Base-by-base conservation (phyloP, 176 grass and related monocot species). In the Oryza officinalis region DNA sequence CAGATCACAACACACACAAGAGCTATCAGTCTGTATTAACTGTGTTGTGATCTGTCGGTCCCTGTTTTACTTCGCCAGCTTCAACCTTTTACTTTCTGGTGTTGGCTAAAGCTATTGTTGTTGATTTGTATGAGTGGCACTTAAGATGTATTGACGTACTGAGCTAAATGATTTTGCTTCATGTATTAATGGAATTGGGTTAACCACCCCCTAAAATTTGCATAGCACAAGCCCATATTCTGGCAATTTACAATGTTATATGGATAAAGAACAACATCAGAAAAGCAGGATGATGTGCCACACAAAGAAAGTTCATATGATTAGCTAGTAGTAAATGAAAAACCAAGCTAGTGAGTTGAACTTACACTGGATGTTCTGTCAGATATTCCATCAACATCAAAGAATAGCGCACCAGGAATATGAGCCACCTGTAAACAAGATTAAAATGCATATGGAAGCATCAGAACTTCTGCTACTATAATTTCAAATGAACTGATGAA, bases 301-400 rank as follows among this genome's bases (percentile, higher is more conserved):
- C 4, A 69, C 7, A 31, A 72, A 73, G 9, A 63, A 43, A 40
- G 8, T 38, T 79, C 8, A 35, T 37, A 63, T 35, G 23, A 68
- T 23, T 64, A 72, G 73, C 65, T 57, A 59, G 27, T 5, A 20
- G 44, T 13, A 12, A 32, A 8, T 13, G 49, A 20, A 52, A 89
- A 41, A 0, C 69, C 9, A 77, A 78, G 64, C 3, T 46, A 25
- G 9, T 45, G 31, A 72, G n/a, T 6, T 64, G 26, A 82, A 87
- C 93, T 92, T 86, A 99, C 96, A 83, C 60, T 86, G 3, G 96
- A 94, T 75, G 83, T 81, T 87, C 81, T 88, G 71, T 99, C 93
- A 35, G 93, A 99, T 85, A 99, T 96, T 43, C 91, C 96, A 65
- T 99, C 96, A 73, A 99, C 93, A 86, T 96, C 93, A 72, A 99